These are phyloP conservation scores for Pseudogymnoascus sp. DNA, from an alignment of 2,329 filamentous ascomycete species.

Conservation along the genomic window DNA sequence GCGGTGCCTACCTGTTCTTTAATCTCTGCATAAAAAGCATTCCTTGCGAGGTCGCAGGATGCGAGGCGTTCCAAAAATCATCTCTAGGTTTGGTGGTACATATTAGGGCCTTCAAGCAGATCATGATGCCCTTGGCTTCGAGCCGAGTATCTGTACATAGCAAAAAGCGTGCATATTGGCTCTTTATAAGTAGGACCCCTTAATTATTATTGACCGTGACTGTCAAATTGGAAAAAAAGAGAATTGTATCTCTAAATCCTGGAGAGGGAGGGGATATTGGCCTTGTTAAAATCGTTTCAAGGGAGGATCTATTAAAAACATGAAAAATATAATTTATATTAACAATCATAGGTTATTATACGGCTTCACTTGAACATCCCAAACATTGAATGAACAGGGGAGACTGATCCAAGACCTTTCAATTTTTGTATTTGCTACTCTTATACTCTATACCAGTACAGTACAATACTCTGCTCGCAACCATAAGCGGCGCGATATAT, in stretches of 20 bases:
- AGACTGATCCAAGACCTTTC: background rate
- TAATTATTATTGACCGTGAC: background rate
- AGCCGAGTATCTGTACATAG: constrained; percentile 4
- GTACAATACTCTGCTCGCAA: background rate
- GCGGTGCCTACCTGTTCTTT: background rate
- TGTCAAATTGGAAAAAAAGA: background rate
- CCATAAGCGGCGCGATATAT: background rate
- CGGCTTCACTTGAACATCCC: background rate
- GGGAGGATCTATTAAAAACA: too few species aligned
- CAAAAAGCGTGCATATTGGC: constrained; percentile 2
- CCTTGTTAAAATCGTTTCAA: too few species aligned
- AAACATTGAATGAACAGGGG: background rate
- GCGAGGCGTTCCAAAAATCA: background rate
- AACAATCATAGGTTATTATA: too few species aligned
- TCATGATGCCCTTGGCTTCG: background rate
- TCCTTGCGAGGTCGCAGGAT: constrained; percentile 9
- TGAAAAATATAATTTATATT: too few species aligned
- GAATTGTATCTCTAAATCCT: background rate
- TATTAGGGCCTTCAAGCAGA: background rate
- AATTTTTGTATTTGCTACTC: background rate
- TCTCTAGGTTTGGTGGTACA: background rate
- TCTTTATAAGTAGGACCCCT: background rate
- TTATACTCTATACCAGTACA: constrained; percentile 2
- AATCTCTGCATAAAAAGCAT: background rate
- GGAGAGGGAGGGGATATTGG: too few species aligned